Conservation (phyloP, 164 flowering plant species). For the Magnolia sinica region DNA sequence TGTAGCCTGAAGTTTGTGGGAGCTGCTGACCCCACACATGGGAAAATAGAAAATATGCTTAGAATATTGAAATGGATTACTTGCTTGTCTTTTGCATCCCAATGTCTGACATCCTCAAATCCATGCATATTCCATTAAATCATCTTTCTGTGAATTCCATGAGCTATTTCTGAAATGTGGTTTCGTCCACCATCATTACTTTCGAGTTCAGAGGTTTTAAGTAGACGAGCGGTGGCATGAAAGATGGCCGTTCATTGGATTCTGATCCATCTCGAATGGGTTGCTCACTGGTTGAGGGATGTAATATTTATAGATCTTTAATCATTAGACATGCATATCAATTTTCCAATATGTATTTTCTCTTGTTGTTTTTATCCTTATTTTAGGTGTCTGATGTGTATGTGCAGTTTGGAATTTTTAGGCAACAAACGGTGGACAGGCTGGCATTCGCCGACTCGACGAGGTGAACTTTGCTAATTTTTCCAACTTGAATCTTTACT, state of each 20-base stretch:
- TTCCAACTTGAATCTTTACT: not conserved
- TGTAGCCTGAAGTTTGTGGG: not conserved
- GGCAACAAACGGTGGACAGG: not conserved
- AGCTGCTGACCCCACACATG: too few relatives aligned
- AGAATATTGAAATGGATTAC: not conserved
- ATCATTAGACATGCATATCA: not conserved
- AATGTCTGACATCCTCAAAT: not conserved
- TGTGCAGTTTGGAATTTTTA: not conserved
- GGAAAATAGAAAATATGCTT: not conserved
- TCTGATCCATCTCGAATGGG: too few relatives aligned
- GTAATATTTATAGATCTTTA: not conserved
- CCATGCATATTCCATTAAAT: not conserved
- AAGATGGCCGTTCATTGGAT: too few relatives aligned
- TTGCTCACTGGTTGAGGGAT: not conserved
- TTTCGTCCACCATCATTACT: not conserved
- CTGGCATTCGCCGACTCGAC: not conserved
- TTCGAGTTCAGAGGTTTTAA: too few relatives aligned
- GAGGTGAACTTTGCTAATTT: not conserved
- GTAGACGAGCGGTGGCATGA: too few relatives aligned
- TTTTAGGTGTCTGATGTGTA: not conserved
- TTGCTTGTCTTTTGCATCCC: not conserved
- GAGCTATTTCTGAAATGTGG: not conserved
- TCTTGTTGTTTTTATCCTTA: not conserved
- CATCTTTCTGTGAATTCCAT: not conserved
- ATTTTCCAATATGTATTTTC: not conserved